These are phyloP conservation scores for Boletus barrowsii DNA, from an alignment of 768 basidiomycete genomes.

Conservation along the genomic window DNA sequence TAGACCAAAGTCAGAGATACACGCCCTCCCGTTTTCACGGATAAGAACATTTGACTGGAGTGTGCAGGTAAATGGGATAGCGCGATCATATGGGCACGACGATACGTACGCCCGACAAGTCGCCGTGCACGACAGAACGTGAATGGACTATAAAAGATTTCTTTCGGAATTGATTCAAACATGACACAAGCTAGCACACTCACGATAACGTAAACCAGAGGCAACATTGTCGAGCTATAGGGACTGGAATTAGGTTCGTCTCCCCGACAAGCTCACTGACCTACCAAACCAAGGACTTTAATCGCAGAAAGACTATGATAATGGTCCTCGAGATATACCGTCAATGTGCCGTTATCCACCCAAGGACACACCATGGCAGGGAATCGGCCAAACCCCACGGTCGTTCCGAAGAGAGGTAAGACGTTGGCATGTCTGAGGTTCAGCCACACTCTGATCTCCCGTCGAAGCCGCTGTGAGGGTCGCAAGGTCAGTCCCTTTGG, in stretches of 20 bases:
- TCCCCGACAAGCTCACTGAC: not conserved
- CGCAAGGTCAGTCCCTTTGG: not conserved
- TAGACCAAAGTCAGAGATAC: no score
- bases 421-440: no score
- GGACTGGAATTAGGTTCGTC: not conserved
- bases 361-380: no score
- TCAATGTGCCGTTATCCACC: not conserved
- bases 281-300: not conserved
- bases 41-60: no score
- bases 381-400: no score
- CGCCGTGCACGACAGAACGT: constrained; percentile 15
- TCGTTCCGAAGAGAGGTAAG: no score
- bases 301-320: not conserved
- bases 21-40: no score
- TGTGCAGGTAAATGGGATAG: not conserved
- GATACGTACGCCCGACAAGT: constrained; percentile 16
- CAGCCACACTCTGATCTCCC: no score
- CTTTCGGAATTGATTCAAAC: no score
- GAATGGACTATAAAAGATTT: constrained; percentile 12
- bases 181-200: no score
- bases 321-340: constrained; percentile 15
- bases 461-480: constrained; percentile 20
- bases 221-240: constrained; percentile 7
- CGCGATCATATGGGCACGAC: no score
- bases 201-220: no score